Base-by-base conservation (phyloP, 1,139 yeast species). In the Suhomyces coccinellae region DNA sequence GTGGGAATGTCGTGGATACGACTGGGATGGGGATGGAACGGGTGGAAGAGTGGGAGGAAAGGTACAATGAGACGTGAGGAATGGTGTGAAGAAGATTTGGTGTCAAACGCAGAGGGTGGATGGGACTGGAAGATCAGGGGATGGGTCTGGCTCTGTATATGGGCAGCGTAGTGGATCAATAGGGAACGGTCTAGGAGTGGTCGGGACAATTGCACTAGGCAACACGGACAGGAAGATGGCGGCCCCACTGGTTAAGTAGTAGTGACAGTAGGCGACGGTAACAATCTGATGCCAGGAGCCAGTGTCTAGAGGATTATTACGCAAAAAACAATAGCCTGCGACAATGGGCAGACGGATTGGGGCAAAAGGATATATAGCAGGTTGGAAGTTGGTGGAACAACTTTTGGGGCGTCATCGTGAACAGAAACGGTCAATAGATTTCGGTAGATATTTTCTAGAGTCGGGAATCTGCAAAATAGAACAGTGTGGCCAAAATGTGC, bases 221-320 rank as follows among this genome's bases (percentile, higher is more conserved):
- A 26, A 6, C 29, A 26, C n/a, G 29, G n/a, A 26, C 9, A n/a
- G 13, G 29, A 12, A 26, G 4, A 9, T 26, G 29, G 28, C 33
- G 14, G 26, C 20, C 33, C 40, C 17, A 12, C 28, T 14, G 32
- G 40, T 36, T 28, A 36, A 36, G 40, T 34, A 28, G 17, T 28
- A 12, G 24, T 11, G 17, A 10, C 24, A 15, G 28, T 39, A 36
- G 41, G 44, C 44, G 47, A 37, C 28, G 28, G 47, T 36, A 40
- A 40, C 44, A 33, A 39, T 20, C 27, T 33, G 36, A 35, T 37
- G 31, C 34, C 33, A 34, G 41, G 43, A 37, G 47, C 41, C 44
- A 28, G 30, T 12, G 29, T 26, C 24, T 20, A 20, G 39, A 40
- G 34, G 20, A 30, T 34, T 34, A 40, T 42, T 38, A 39, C 37